phyloP scores from a whole-genome alignment of 2,329 filamentous ascomycete genomes.

The Zasmidium citrigriseum region DNA sequence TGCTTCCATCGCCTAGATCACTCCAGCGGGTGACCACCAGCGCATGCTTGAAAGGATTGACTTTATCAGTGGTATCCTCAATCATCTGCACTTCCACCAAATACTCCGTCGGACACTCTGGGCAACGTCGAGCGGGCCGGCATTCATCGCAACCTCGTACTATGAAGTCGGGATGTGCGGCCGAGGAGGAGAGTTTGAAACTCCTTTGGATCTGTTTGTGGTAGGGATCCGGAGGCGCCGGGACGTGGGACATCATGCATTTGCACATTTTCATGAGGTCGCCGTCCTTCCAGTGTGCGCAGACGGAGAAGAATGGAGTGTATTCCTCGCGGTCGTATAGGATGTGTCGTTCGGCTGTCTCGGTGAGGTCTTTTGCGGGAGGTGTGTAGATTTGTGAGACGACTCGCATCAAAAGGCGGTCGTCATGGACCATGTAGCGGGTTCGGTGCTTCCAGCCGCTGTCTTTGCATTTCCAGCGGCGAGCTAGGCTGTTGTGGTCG shows the following conservation, averaged over 20 bases:
- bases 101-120: constrained; percentile 64
- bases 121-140: constrained; percentile 61
- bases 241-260: constrained; percentile 61
- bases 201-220: constrained; percentile 45
- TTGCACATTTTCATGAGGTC: constrained; percentile 62
- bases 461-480: constrained; percentile 56
- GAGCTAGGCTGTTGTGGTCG: constrained; percentile 46
- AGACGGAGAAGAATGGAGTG: constrained; percentile 63
- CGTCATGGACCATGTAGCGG: constrained; percentile 54
- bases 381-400: constrained; percentile 56
- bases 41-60: constrained; percentile 57
- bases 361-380: constrained; percentile 48
- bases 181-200: constrained; percentile 34
- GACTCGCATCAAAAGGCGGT: constrained; percentile 60
- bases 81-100: constrained; percentile 61
- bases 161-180: constrained; percentile 46
- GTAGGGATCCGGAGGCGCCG: constrained; percentile 46
- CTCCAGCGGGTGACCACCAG: constrained; percentile 64
- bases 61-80: constrained; percentile 52
- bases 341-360: constrained; percentile 55
- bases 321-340: constrained; percentile 63
- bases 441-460: constrained; percentile 57
- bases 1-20: constrained; percentile 59
- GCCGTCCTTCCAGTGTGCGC: constrained; percentile 64
- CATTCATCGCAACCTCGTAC: constrained; percentile 57